Base-by-base conservation (phyloP, 2,329 filamentous ascomycete genomes). In the Teratosphaeriaceae sp. region DNA sequence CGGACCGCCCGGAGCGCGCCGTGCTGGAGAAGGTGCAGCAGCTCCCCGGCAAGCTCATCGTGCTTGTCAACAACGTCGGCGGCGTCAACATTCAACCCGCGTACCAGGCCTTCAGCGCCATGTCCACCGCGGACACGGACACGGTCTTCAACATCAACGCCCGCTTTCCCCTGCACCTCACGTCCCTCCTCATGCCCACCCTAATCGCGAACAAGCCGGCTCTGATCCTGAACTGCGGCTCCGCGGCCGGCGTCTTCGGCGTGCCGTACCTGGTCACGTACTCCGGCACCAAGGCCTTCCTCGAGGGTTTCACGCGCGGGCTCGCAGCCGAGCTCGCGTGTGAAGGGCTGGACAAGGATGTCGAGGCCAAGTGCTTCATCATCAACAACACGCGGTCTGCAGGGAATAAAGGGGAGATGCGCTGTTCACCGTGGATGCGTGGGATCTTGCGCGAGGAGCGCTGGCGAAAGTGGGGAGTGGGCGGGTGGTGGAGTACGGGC, bases 51-150 rank as follows among this genome's bases (percentile, higher is more conserved):
- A 58, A 70, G 46, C 59, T 81, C 23, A 76, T 70, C 1, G 60
- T 79, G 2, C 60, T 80, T 19, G 58, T 80, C 52, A 80, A 80
- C 60, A 80, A 79, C 55, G 70, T 75, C 0, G 76, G 76, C 16
- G 72, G 72, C 9, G 57, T 53, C 11, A 51, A 52, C 9, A 42
- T 48, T 11, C 40, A 60, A 43, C 56, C 61, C 3, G 46, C 54
- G 1, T 73, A 64, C 44, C 56, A 55, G 3, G 49, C 62, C 2
- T 55, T 76, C 3, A 56, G 64, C 11, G 54, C 65, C 2, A 60
- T 60, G 9, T 56, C 62, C 0, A 53, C 59, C 13, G 51, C 60
- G 0, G 60, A 71, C 23, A 58, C 74, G 44, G 61, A 69, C 43
- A 48, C 48, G n/a, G 64, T 68, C 19, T 59, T 76, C 42, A 66